A percentile compares a stretch with the other conserved stretches of the same genome.
Conservation (phyloP, 306 rosid genomes). For the Geum urbanum region DNA sequence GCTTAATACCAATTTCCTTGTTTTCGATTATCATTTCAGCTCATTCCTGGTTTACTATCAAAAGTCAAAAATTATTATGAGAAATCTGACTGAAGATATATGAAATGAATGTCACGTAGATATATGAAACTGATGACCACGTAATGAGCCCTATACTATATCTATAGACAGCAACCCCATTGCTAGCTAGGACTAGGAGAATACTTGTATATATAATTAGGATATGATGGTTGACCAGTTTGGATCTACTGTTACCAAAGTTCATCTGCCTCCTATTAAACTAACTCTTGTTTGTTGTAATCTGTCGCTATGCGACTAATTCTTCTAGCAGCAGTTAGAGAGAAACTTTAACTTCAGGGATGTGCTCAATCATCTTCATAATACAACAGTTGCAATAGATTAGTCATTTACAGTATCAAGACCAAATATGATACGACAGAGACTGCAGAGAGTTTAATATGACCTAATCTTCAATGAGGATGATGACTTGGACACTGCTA, state of each 20-base stretch:
- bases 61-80: too few relatives aligned
- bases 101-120: too few relatives aligned
- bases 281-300: constrained; percentile 3
- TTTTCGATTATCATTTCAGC: not conserved
- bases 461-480: not conserved
- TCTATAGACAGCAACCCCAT: not conserved
- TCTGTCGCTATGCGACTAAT: not conserved
- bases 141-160: not conserved
- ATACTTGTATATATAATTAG: not conserved
- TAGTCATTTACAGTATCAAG: too few relatives aligned
- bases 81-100: too few relatives aligned
- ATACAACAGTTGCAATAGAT: not conserved
- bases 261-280: not conserved
- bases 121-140: too few relatives aligned
- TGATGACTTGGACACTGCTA: not conserved
- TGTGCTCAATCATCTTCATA: not conserved
- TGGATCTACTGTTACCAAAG: not conserved
- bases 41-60: not conserved
- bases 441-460: not conserved
- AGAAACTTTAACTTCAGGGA: not conserved
- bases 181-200: not conserved
- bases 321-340: not conserved
- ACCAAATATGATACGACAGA: too few relatives aligned
- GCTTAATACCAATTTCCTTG: not conserved
- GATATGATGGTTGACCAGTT: not conserved